phyloP scores from a whole-genome alignment of 2,329 filamentous ascomycete genomes.

The Cercospora janseana region DNA sequence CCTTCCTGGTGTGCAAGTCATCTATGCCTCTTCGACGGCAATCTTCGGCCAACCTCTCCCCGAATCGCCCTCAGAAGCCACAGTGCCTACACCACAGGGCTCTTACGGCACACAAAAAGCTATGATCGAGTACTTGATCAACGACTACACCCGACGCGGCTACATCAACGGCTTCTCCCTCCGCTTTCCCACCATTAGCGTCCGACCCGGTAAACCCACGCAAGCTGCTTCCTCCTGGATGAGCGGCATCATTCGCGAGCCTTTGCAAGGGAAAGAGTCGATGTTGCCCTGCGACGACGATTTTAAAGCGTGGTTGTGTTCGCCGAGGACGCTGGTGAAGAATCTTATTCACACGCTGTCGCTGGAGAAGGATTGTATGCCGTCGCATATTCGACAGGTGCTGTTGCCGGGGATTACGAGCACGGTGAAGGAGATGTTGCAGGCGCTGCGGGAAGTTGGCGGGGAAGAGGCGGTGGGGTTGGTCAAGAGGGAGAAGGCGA shows the following conservation, averaged over 20 bases:
- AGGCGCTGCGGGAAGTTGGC: constrained; percentile 55
- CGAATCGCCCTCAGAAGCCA: constrained; percentile 44
- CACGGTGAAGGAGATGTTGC: constrained; percentile 56
- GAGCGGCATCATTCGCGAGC: constrained; percentile 55
- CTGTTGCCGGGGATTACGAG: constrained; percentile 56
- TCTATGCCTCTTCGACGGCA: constrained; percentile 52
- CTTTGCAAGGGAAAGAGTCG: constrained; percentile 49
- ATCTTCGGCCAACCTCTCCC: constrained; percentile 51
- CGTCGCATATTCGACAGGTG: constrained; percentile 50
- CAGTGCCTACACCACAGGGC: constrained; percentile 49
- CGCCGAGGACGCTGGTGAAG: constrained; percentile 53
- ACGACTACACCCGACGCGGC: constrained; percentile 53
- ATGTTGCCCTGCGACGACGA: constrained; percentile 53
- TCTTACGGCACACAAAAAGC: constrained; percentile 55
- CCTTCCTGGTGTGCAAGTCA: constrained; percentile 48
- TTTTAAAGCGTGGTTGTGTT: constrained; percentile 59
- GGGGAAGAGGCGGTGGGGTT: constrained; percentile 53
- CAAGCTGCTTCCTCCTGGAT: constrained; percentile 54
- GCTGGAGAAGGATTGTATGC: constrained; percentile 52
- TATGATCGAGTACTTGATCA: constrained; percentile 51
- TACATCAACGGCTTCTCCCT: constrained; percentile 47
- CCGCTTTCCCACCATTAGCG: constrained; percentile 53
- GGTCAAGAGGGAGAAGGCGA: constrained; percentile 53
- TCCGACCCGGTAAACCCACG: constrained; percentile 52
- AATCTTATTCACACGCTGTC: constrained; percentile 55